Evolutionary conservation across 1,284 basidiomycete genomes (phyloP).

Genomic region (Naganishia liquefaciens): DNA sequence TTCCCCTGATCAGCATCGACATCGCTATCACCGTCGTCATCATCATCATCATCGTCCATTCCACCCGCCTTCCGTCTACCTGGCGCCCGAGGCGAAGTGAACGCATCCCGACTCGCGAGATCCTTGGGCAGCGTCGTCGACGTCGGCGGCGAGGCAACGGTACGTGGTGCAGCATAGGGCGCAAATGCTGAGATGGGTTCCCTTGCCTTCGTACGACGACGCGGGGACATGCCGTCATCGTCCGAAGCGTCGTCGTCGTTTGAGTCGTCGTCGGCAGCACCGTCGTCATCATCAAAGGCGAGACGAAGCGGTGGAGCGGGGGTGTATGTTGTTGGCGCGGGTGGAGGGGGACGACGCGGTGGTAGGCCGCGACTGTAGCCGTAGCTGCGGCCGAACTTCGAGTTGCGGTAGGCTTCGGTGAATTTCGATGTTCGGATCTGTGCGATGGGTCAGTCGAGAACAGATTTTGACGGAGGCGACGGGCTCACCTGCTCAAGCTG

Average conservation of each 20-base stretch:
- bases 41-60: slow-evolving; percentile 55
- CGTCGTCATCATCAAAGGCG: slow-evolving; percentile 31
- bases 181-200: slow-evolving; percentile 65
- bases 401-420: slow-evolving; percentile 37
- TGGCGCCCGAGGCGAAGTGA: slow-evolving; percentile 28
- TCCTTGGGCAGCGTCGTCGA: slow-evolving; percentile 32
- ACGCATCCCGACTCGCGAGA: slow-evolving; percentile 9
- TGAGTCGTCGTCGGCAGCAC: slow-evolving; percentile 15
- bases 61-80: slow-evolving; percentile 47
- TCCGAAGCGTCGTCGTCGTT: not conserved
- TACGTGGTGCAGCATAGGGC: slow-evolving; percentile 63
- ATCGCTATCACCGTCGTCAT: slow-evolving; percentile 61
- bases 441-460: no score
- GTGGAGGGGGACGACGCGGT: slow-evolving; percentile 23
- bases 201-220: not conserved
- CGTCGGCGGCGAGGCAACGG: slow-evolving; percentile 14
- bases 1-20: slow-evolving; percentile 36
- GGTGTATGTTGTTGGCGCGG: not conserved
- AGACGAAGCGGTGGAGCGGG: slow-evolving; percentile 18
- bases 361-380: slow-evolving; percentile 9
- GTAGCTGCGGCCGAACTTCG: slow-evolving; percentile 33
- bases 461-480: not conserved
- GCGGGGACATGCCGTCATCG: slow-evolving; percentile 1
- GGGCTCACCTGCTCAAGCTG: slow-evolving; percentile 72
- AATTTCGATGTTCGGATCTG: slow-evolving; percentile 36